Evolutionary conservation across 225 moss, liverwort and hornwort species (phyloP).

Genomic region (Physcomitrium patens): DNA sequence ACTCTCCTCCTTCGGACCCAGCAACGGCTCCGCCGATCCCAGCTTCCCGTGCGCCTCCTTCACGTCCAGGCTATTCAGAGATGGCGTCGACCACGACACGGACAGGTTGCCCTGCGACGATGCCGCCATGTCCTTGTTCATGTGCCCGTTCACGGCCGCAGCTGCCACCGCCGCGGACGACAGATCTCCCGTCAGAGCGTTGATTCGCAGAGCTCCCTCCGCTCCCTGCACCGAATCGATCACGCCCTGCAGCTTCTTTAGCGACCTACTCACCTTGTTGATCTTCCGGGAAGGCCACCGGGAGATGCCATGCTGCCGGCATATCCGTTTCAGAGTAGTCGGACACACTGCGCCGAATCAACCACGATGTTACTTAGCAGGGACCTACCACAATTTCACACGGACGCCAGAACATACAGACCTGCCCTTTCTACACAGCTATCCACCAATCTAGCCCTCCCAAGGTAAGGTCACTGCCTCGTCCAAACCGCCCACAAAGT

Average conservation of each 20-base stretch:
- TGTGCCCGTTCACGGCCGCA: slow-evolving; percentile 79
- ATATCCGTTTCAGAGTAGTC: slow-evolving; percentile 93
- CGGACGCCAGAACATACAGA: too few relatives aligned
- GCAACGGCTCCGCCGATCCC: slow-evolving; percentile 40
- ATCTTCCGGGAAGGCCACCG: slow-evolving; percentile 99
- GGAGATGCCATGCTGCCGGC: slow-evolving; percentile 97
- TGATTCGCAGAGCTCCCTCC: slow-evolving; percentile 91
- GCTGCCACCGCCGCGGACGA: slow-evolving; percentile 89
- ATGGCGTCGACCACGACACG: slow-evolving; percentile 83
- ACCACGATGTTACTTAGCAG: not conserved
- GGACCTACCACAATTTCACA: not conserved
- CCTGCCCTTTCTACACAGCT: too few relatives aligned
- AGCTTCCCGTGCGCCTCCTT: slow-evolving; percentile 45
- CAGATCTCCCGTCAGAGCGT: slow-evolving; percentile 75
- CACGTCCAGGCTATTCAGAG: slow-evolving; percentile 37
- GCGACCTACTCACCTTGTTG: slow-evolving; percentile 95
- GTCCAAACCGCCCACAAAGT: too few relatives aligned
- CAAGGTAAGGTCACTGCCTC: too few relatives aligned
- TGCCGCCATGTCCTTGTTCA: slow-evolving; percentile 64
- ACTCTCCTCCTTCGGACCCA: slow-evolving; percentile 48
- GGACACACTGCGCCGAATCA: slow-evolving; percentile 80
- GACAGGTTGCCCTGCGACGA: slow-evolving; percentile 70
- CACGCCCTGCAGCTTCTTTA: slow-evolving; percentile 96
- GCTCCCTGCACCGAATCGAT: slow-evolving; percentile 98
- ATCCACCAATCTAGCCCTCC: too few relatives aligned